These are phyloP conservation scores for Anastatica hierochuntica DNA, from an alignment of 345 rosid genomes.

Conservation along the genomic window DNA sequence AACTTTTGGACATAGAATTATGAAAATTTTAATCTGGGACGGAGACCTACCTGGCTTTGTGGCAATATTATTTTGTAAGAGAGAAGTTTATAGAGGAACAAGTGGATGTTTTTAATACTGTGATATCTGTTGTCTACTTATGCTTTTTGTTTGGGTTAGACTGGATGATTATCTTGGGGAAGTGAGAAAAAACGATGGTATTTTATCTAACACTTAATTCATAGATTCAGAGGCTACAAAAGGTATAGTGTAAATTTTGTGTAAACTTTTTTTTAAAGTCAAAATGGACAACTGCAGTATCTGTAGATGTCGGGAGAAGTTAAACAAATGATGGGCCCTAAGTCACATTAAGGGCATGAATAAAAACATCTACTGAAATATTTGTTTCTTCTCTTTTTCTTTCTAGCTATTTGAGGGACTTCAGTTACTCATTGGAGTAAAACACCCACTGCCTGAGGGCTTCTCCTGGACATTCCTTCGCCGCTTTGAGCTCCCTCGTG, in stretches of 20 bases:
- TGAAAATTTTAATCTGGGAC: background rate
- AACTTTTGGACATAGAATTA: background rate
- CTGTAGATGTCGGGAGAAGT: background rate
- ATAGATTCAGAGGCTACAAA: too few species aligned
- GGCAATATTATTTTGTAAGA: too few species aligned
- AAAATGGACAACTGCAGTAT: background rate
- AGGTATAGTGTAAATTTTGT: background rate
- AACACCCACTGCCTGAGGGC: conserved; percentile 69
- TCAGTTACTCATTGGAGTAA: conserved; percentile 66
- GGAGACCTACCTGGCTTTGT: too few species aligned
- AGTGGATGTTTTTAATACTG: too few species aligned
- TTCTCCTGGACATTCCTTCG: conserved; percentile 75
- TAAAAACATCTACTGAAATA: background rate
- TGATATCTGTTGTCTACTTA: too few species aligned
- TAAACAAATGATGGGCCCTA: background rate
- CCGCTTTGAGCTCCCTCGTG: conserved; percentile 56
- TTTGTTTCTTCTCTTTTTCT: conserved; percentile 3
- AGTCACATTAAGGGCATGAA: background rate
- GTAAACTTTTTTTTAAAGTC: background rate
- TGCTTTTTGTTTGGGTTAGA: too few species aligned
- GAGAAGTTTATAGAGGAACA: too few species aligned
- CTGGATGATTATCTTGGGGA: too few species aligned
- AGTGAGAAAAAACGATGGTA: too few species aligned
- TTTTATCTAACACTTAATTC: too few species aligned
- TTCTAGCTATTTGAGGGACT: conserved; percentile 49